Percentiles rank a stretch among this genome's conserved stretches.
Evolutionary conservation across 2,329 filamentous ascomycete species (phyloP).

Genomic region (Talaromyces amestolkiae): DNA sequence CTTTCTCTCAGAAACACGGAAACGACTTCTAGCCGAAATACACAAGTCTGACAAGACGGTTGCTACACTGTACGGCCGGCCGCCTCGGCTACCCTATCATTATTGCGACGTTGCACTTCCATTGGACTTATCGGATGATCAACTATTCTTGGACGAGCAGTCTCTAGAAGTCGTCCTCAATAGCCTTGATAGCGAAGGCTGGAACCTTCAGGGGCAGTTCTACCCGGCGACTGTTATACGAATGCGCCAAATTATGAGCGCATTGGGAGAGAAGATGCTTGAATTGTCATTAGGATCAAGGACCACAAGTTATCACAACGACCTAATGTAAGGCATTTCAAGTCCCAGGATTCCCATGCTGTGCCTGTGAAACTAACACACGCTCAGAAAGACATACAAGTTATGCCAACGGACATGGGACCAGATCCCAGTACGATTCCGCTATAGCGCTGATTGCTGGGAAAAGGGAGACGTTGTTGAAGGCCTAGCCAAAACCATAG

Average conservation of each 20-base stretch:
- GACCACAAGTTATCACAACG: slow-evolving; percentile 10
- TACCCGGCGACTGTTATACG: slow-evolving; percentile 25
- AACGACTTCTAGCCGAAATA: slow-evolving; percentile 26
- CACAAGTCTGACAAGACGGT: slow-evolving; percentile 30
- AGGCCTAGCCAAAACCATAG: slow-evolving; percentile 20
- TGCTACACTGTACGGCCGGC: slow-evolving; percentile 29
- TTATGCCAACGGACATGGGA: slow-evolving; percentile 23
- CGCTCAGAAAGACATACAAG: slow-evolving; percentile 18
- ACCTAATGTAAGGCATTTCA: slow-evolving; percentile 11
- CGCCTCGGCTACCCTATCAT: slow-evolving; percentile 27
- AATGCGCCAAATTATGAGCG: slow-evolving; percentile 24
- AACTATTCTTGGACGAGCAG: slow-evolving; percentile 22
- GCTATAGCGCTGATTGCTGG: slow-evolving; percentile 24
- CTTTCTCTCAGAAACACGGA: slow-evolving; percentile 29
- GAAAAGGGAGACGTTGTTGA: slow-evolving; percentile 15
- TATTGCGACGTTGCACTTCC: slow-evolving; percentile 29
- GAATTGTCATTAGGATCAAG: slow-evolving; percentile 22
- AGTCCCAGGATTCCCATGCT: background rate
- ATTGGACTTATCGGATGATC: slow-evolving; percentile 29
- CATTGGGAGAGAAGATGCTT: slow-evolving; percentile 25
- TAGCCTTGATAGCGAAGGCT: slow-evolving; percentile 24
- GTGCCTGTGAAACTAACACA: background rate
- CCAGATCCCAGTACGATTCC: slow-evolving; percentile 23
- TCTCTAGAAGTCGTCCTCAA: slow-evolving; percentile 15
- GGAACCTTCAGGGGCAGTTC: slow-evolving; percentile 22